Base-by-base conservation (phyloP, 306 rosid species). In the Benincasa hispida region DNA sequence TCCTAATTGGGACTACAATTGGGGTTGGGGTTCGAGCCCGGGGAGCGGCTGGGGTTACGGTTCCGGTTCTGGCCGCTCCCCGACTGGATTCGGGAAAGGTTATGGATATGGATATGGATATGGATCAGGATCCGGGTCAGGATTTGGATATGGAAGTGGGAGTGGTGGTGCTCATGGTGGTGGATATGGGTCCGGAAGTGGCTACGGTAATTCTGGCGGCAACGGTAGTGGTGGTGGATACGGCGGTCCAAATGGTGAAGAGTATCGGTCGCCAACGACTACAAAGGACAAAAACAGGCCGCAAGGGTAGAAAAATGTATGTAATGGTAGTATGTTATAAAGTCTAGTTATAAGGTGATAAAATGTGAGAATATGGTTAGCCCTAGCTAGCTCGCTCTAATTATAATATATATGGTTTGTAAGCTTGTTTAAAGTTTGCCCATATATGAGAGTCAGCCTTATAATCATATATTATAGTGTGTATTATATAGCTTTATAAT, bases 11-110 rank as follows among this genome's bases (percentile, higher is more conserved):
- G 91, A 85, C 63, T 92, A 91, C 50, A 80, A 65, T 10, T 94
- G 99, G 99, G 97, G 93, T 2, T 94, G 99, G 99, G 88, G 96
- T 0, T 82, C 97, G 0, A 77, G 78, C 32, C 97, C 96, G 0
- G 87, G 91, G 5, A 62, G 86, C 0, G 99, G 99, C 0, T 94
- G 82, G 82, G 99, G 99, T 1, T 94, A 79, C 12, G 99, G 98
- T 0, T 90, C 92, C 0, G 99, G 99, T 0, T 92, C 95, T 0
- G 97, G 95, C 1, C 84, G 82, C 10, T 85, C 98, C 1, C 79
- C 90, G 0, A 34, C 78, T 0, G 98, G 98, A 0, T 81, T 87
- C n/a, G 93, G 89, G 0, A 82, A 67, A 72, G 98, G 98, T 0
- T 85, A 32, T 14, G 98, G 98, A 0, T 89, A 6, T 12, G 98